phyloP scores from a whole-genome alignment of 257 asterid genomes.

The Paraleonurus japonicus region DNA sequence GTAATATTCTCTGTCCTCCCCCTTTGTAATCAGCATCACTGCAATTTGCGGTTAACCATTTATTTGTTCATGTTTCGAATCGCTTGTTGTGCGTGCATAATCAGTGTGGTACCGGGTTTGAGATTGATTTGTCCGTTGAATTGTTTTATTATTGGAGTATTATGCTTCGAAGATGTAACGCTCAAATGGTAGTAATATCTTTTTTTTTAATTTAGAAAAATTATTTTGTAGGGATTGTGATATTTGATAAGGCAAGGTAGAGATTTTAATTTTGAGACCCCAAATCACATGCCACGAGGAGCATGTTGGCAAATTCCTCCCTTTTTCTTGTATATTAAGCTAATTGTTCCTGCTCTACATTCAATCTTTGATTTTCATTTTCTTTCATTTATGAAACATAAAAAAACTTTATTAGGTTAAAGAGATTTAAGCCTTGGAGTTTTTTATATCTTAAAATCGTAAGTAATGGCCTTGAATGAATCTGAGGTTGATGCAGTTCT shows the following conservation, averaged over 20 bases:
- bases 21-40: neutral
- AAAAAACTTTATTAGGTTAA: neutral
- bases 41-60: neutral
- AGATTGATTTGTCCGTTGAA: neutral
- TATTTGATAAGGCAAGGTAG: neutral
- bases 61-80: neutral
- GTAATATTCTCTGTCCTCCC: constrained; percentile 30
- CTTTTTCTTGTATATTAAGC: neutral
- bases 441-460: neutral
- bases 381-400: neutral
- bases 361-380: neutral
- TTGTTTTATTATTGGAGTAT: constrained; percentile 1
- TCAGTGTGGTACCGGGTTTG: neutral
- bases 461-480: neutral
- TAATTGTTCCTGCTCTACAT: neutral
- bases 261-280: constrained; percentile 1
- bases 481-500: constrained; percentile 1
- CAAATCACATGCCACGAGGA: constrained; percentile 11
- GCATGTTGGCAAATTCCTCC: neutral
- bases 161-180: neutral
- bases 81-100: constrained; percentile 6
- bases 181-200: neutral
- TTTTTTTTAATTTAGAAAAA: neutral
- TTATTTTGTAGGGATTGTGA: neutral
- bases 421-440: neutral